Percentiles rank a stretch among this genome's conserved stretches.
phyloP scores from a whole-genome alignment of 169 alveolate species.

The Miamiensis avidus region DNA sequence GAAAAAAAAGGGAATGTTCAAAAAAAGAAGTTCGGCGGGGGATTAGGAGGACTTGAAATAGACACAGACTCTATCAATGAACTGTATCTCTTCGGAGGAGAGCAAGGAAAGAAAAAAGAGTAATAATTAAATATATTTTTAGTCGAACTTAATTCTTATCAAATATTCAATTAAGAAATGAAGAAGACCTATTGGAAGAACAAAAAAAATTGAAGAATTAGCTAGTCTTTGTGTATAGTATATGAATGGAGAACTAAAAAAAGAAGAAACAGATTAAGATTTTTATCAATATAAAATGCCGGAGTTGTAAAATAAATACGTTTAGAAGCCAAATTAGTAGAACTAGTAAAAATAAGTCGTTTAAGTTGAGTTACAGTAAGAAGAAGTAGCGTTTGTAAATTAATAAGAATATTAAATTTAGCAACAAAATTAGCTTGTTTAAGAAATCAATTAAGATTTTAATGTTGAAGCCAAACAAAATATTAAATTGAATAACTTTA shows the following conservation, averaged over 20 bases:
- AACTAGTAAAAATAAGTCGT: neutral
- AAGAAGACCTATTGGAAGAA: neutral
- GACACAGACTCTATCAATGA: neutral
- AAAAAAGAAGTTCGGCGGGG: no score
- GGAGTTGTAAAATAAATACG: no score
- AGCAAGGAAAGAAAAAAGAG: neutral
- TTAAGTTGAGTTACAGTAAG: neutral
- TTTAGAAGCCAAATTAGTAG: neutral
- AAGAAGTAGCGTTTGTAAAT: neutral
- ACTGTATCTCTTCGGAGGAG: neutral
- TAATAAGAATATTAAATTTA: neutral
- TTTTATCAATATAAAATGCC: neutral
- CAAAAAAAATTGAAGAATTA: neutral
- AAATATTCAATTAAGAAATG: neutral
- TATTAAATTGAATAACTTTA: no score
- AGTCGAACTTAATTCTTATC: no score
- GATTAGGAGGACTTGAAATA: neutral
- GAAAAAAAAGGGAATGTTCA: no score
- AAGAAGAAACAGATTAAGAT: neutral
- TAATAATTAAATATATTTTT: no score
- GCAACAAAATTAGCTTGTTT: no score
- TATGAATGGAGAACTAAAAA: neutral
- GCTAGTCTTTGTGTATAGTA: neutral
- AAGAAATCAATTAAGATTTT: neutral
- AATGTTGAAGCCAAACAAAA: neutral